Base-by-base conservation (phyloP, 495 filamentous ascomycete species). In the Stereocaulon alpinum region DNA sequence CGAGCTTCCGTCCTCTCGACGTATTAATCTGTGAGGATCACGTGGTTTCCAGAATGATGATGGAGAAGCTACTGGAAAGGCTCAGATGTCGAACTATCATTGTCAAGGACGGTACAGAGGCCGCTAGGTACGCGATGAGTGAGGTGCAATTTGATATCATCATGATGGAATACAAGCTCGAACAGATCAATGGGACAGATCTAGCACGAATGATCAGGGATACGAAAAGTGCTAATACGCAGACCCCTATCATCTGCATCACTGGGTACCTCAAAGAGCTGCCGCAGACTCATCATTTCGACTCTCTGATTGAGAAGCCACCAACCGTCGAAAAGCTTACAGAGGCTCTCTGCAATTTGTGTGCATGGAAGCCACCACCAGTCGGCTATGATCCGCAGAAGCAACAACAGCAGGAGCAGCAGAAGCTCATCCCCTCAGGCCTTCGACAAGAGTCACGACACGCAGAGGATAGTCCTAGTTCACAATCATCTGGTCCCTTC, bases 1-100 rank as follows among this genome's bases (percentile, higher is more conserved):
- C 94, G 14, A 73, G 83, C 40, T 98, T 96, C 72, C 83, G 94
- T 22, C 89, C 93, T 50, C 72, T 98, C 42, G 91, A 98, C 72
- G 86, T 98, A 20, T 79, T 98, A 32, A 91, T 98, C 55, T 97
- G 93, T 70, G 93, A 98, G 73, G 94, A 97, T 70, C 93, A 97
- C 68, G 94, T 94, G 1, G 90, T 97, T n/a, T 96, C 92, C 17
- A 82, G 91, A 48, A 77, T 97, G 71, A 91, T 98, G 24, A 96
- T 97, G 93, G 93, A 97, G 68, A 89, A 91, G 59, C 74, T 97
- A 6, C 82, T 97, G 47, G 94, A 97, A 71, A 97, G 95, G 72
- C 78, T 98, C 40, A 85, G 87, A 40, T 98, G 93, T 65, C 87
- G 94, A 18, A 96, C 91, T n/a, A 95, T 98, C 61, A 85, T 88